Conservation (phyloP, 345 rosid genomes). For the Eucalyptus virginea region DNA sequence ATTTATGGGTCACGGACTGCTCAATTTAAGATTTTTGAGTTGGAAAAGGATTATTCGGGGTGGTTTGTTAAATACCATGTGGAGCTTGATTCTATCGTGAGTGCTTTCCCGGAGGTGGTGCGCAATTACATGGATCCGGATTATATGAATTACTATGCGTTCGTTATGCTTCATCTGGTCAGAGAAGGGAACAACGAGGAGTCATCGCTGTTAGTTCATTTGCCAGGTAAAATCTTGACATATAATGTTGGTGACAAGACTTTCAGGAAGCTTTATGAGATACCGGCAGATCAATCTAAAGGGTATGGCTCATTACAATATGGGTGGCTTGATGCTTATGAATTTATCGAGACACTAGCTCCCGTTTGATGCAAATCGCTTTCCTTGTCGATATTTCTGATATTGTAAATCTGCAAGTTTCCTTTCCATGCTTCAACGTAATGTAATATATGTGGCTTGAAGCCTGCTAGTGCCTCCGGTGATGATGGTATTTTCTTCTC, state of each 20-base stretch:
- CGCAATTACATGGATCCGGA: background rate
- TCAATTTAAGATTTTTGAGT: slow-evolving; percentile 4
- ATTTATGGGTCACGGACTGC: background rate
- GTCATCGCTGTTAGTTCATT: slow-evolving; percentile 5
- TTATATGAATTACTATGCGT: background rate
- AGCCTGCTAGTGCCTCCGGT: background rate
- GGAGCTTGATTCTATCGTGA: background rate
- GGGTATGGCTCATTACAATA: background rate
- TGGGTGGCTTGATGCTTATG: slow-evolving; percentile 13
- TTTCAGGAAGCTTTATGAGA: background rate
- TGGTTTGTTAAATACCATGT: slow-evolving; percentile 8
- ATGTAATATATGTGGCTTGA: background rate
- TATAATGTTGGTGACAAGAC: background rate
- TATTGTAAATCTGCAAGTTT: background rate
- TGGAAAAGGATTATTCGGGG: slow-evolving; percentile 3
- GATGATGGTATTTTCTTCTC: background rate
- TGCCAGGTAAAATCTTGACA: slow-evolving; percentile 13
- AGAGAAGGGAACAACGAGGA: background rate
- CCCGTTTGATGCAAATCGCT: background rate
- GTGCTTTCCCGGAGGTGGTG: slow-evolving; percentile 6
- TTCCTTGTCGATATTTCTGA: background rate
- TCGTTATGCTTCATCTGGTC: background rate
- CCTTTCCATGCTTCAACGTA: background rate
- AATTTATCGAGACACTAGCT: slow-evolving; percentile 5
- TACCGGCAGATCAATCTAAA: background rate